phyloP scores from a whole-genome alignment of 2,329 filamentous ascomycete genomes.

The Scedosporium dehoogii region DNA sequence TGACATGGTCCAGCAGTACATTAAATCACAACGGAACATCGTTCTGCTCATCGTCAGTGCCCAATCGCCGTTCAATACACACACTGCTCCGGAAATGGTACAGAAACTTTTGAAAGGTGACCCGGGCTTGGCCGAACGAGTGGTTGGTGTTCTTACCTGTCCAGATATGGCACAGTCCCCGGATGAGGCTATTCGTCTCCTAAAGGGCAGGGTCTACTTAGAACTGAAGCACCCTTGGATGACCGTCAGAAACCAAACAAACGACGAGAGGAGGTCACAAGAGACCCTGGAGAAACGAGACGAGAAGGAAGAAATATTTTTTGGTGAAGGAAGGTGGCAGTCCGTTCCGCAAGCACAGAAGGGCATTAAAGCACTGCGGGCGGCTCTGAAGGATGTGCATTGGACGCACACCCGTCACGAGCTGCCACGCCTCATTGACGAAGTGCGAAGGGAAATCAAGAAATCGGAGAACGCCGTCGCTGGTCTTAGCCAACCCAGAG shows the following conservation, averaged over 20 bases:
- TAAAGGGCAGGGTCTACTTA: not conserved
- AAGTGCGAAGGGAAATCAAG: not conserved
- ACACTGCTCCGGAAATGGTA: not conserved
- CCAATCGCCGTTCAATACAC: not conserved
- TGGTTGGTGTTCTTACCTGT: not conserved
- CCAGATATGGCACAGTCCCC: not conserved
- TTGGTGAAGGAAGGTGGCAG: not conserved
- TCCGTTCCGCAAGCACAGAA: not conserved
- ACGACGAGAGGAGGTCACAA: not conserved
- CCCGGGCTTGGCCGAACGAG: not conserved
- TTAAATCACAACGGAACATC: not conserved
- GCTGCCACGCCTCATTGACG: not conserved
- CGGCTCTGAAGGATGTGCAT: not conserved
- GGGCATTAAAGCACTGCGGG: not conserved
- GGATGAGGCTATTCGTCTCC: not conserved
- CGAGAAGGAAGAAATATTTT: not conserved
- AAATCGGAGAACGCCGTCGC: not conserved
- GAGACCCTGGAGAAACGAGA: not conserved
- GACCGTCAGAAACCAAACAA: not conserved
- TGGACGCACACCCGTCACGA: not conserved
- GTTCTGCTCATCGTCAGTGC: not conserved
- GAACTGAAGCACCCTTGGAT: not conserved
- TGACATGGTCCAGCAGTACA: not conserved
- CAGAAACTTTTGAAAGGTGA: not conserved
- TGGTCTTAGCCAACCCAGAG: not conserved